Percentiles rank a stretch among this genome's conserved stretches.
phyloP scores from a whole-genome alignment of 208 protist genomes.

The Vickermania ingenoplastis region DNA sequence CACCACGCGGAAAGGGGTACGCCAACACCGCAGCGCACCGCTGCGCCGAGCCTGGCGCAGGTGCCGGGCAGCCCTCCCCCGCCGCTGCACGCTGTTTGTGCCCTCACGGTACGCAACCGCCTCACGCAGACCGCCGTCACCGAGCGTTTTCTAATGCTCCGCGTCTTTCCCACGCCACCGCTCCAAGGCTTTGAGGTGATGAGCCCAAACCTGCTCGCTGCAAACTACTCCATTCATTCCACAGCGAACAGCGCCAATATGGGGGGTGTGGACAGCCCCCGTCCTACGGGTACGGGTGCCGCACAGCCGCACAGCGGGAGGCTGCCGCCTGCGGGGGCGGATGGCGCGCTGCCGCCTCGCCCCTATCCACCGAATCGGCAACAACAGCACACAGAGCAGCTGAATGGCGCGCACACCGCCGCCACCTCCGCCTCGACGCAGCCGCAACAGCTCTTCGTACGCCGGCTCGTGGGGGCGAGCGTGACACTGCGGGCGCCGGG shows the following conservation, averaged over 20 bases:
- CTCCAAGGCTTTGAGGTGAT: constrained; percentile 31
- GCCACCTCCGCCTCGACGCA: no score
- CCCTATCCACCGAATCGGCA: no score
- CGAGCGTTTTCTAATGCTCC: constrained; percentile 51
- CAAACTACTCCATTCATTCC: constrained; percentile 13
- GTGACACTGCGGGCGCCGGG: not conserved
- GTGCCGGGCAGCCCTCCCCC: not conserved
- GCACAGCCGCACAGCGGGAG: no score
- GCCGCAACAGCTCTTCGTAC: not conserved
- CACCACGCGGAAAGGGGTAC: no score
- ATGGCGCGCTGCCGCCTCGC: no score
- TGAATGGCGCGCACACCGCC: no score
- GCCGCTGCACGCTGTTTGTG: constrained; percentile 35
- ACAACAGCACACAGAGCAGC: no score
- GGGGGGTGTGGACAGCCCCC: no score
- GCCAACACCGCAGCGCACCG: not conserved
- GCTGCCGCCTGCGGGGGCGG: no score
- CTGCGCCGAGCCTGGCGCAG: not conserved
- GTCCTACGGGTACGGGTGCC: no score
- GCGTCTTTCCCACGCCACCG: constrained; percentile 48
- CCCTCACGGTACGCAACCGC: constrained; percentile 45
- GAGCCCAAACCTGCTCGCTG: constrained; percentile 48
- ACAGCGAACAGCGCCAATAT: constrained; percentile 7
- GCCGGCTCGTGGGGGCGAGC: not conserved
- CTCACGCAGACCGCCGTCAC: constrained; percentile 44